Base-by-base conservation (phyloP, 768 basidiomycete genomes). In the Pleurotus salmoneostramineus region DNA sequence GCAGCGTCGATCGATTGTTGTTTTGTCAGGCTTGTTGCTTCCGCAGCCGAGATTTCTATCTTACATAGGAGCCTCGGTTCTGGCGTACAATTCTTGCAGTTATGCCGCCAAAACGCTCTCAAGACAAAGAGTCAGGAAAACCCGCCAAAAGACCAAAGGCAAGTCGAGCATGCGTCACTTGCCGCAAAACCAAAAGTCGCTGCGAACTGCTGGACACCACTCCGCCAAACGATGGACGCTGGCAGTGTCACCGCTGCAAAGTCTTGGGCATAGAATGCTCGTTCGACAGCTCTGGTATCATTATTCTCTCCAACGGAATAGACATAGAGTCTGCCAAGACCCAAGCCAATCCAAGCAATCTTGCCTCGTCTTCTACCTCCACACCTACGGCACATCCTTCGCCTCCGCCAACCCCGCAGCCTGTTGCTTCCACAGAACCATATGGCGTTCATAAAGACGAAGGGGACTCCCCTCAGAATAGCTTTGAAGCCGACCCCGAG, bases 231-330 rank as follows among this genome's bases (percentile, higher is more conserved):
- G 32, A 43, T 11, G 62, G 59, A 14, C 49, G 50, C 27, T 63
- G 74, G 32, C 74, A 77, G 35, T 81, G 79, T 43, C 79, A 81
- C 58, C 75, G 79, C 10, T 81, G 80, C 62, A 77, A 78, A 62
- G 78, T 81, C n/a, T 69, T 81, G 50, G 69, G 66, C 55, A 67
- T 78, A 21, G 55, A 73, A 31, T 81, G 79, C 61, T 82, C 80
- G 2, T 81, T 81, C 51, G 77, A 78, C 52, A 72, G 58, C 42
- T 66, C 70, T 0, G 63, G 67, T 47, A 62, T 67, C 40, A 68
- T 69, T 36, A 68, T 64, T 48, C 60, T 68, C 14, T 60, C 49
- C 60, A 37, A 62, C 56, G 40, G 51, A 55, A 11, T 33, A 50
- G 47, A 12, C 7, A 27, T 27, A 27, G 21, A 27, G 21, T 27